phyloP scores from a whole-genome alignment of 78 protist species.

The Pigoraptor vietnamica region DNA sequence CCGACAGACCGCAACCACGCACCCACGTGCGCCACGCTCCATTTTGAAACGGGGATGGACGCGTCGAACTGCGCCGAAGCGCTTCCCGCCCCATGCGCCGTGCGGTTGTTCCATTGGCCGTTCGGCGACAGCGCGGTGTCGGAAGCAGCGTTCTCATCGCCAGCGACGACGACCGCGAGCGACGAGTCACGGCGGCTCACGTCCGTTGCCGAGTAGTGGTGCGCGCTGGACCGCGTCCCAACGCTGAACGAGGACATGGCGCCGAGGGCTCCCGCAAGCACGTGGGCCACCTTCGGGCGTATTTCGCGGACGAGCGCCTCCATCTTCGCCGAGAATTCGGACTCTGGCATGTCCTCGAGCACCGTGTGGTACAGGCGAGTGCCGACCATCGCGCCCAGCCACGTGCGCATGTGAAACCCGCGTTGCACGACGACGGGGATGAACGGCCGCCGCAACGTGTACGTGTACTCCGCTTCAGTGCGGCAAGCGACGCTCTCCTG shows the following conservation, averaged over 20 bases:
- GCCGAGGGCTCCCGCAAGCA: too few relatives aligned
- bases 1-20: neutral
- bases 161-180: too few relatives aligned
- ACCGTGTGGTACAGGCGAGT: neutral
- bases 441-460: neutral
- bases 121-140: too few relatives aligned
- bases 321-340: neutral
- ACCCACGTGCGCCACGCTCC: neutral
- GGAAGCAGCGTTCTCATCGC: too few relatives aligned
- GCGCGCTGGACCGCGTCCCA: too few relatives aligned
- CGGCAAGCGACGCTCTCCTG: neutral
- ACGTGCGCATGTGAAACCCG: neutral
- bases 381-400: neutral
- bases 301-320: neutral
- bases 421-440: neutral
- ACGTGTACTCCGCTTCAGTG: neutral
- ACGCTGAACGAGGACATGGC: too few relatives aligned
- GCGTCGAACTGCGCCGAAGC: too few relatives aligned
- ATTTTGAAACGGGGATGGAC: neutral
- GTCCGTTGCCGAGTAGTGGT: too few relatives aligned
- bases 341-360: neutral
- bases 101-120: too few relatives aligned
- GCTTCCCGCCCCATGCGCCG: too few relatives aligned
- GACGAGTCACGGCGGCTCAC: too few relatives aligned
- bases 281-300: neutral